phyloP scores from a whole-genome alignment of 345 rosid species.

The Raphanus raphanistrum region DNA sequence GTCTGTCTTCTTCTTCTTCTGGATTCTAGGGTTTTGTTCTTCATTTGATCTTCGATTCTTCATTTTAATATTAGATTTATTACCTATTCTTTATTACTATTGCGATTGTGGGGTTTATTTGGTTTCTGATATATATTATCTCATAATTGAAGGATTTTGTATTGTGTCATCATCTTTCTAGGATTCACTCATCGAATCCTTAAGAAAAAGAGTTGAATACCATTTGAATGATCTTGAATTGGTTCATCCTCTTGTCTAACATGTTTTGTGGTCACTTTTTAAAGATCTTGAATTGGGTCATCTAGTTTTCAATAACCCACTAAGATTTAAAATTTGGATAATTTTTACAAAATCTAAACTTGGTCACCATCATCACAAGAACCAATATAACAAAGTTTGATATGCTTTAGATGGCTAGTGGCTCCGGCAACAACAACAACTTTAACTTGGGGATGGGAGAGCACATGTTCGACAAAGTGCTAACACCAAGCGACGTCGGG shows the following conservation, averaged over 20 bases:
- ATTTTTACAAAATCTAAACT: conserved; percentile 22
- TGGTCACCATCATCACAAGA: conserved; percentile 10
- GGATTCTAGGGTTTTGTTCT: conserved; percentile 37
- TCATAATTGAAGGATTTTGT: conserved; percentile 19
- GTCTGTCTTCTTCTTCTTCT: conserved; percentile 39
- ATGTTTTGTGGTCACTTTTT: neutral
- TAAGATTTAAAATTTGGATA: neutral
- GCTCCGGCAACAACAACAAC: conserved; percentile 17
- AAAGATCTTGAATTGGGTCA: neutral
- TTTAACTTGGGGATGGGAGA: conserved; percentile 44
- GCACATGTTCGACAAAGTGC: conserved; percentile 77
- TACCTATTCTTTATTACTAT: neutral
- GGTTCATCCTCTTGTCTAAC: conserved; percentile 8
- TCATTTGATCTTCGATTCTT: neutral
- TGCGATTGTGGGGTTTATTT: neutral
- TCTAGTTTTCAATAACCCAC: neutral
- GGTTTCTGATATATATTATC: conserved; percentile 4
- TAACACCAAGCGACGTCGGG: conserved; percentile 83
- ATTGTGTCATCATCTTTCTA: conserved; percentile 13
- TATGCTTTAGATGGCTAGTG: conserved; percentile 37
- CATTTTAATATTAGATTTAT: neutral
- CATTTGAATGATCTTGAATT: conserved; percentile 23
- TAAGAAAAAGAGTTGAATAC: conserved; percentile 8
- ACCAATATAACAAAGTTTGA: conserved; percentile 22
- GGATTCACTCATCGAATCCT: conserved; percentile 24